These are phyloP conservation scores for Parasitella parasitica DNA, from an alignment of 371 early-diverging fungal genomes.

Conservation along the genomic window DNA sequence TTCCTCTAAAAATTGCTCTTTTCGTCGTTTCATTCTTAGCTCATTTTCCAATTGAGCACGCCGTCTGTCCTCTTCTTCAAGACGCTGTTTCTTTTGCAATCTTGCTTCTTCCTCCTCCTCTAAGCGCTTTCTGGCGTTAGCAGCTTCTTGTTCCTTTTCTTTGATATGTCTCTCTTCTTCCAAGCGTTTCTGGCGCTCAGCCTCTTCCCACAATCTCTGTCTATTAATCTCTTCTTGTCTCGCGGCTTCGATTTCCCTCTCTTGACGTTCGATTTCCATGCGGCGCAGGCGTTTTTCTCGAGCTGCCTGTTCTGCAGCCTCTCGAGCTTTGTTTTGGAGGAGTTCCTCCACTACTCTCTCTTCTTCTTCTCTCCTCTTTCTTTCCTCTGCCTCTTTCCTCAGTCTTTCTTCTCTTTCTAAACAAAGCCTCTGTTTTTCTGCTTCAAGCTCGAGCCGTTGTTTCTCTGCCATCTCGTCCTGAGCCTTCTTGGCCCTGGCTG, in stretches of 20 bases:
- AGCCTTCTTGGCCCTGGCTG: conserved; percentile 8
- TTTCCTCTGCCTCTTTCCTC: conserved; percentile 19
- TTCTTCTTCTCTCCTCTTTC: conserved; percentile 28
- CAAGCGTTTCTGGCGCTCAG: conserved; percentile 15
- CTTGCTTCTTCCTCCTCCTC: conserved; percentile 17
- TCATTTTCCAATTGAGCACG: conserved; percentile 1
- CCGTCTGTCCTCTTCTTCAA: conserved; percentile 8
- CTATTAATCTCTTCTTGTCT: conserved; percentile 30
- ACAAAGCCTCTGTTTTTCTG: conserved; percentile 16
- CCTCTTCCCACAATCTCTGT: conserved; percentile 33
- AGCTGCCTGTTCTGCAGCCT: conserved; percentile 47
- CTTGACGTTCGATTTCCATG: conserved; percentile 30
- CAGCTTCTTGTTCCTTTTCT: conserved; percentile 21
- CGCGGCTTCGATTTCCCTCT: conserved; percentile 33
- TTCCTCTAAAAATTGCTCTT: not conserved
- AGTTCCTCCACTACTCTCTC: conserved; percentile 32
- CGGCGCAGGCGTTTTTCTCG: conserved; percentile 34
- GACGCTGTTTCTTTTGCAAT: not conserved
- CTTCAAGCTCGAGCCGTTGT: conserved; percentile 5
- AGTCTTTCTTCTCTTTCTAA: conserved; percentile 19
- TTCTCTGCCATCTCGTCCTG: conserved; percentile 21
- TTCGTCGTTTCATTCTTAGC: conserved; percentile 3
- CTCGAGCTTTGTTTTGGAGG: conserved; percentile 29
- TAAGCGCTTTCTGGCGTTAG: not conserved
- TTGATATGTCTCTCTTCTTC: conserved; percentile 10